Conservation (phyloP, 2,329 filamentous ascomycete species). For the Chaetomiaceae sp. region DNA sequence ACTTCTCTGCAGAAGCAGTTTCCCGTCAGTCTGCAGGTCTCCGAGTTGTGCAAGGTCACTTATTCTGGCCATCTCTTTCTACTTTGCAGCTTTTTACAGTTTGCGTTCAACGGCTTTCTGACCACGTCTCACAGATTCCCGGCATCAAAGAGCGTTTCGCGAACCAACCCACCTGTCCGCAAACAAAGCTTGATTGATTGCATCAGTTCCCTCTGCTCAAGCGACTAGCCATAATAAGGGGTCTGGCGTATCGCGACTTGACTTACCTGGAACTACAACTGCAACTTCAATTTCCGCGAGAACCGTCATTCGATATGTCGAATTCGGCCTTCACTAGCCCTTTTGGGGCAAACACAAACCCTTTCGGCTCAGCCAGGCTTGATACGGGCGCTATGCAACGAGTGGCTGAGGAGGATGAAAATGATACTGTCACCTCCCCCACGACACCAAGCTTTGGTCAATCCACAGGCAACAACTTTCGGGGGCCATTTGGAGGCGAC, state of each 20-base stretch:
- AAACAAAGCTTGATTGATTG: neutral
- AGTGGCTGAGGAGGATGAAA: slow-evolving; percentile 80
- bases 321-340: slow-evolving; percentile 72
- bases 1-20: slow-evolving; percentile 8
- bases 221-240: neutral
- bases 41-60: slow-evolving; percentile 13
- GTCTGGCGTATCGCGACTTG: neutral
- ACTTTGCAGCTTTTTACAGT: slow-evolving; percentile 12
- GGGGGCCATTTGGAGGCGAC: slow-evolving; percentile 51
- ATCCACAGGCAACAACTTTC: slow-evolving; percentile 34
- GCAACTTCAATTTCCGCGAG: too few relatives aligned
- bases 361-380: slow-evolving; percentile 58
- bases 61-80: slow-evolving; percentile 13
- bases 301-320: slow-evolving; percentile 52
- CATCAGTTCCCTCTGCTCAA: neutral
- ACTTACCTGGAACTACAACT: neutral
- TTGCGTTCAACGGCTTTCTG: slow-evolving; percentile 7
- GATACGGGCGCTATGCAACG: slow-evolving; percentile 41
- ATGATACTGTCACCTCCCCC: slow-evolving; percentile 70
- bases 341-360: slow-evolving; percentile 64
- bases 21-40: slow-evolving; percentile 17
- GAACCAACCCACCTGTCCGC: neutral
- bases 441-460: slow-evolving; percentile 58
- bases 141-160: neutral
- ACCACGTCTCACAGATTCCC: slow-evolving; percentile 7